Base-by-base conservation (phyloP, 768 basidiomycete species). In the Rhodotorula graminis region DNA sequence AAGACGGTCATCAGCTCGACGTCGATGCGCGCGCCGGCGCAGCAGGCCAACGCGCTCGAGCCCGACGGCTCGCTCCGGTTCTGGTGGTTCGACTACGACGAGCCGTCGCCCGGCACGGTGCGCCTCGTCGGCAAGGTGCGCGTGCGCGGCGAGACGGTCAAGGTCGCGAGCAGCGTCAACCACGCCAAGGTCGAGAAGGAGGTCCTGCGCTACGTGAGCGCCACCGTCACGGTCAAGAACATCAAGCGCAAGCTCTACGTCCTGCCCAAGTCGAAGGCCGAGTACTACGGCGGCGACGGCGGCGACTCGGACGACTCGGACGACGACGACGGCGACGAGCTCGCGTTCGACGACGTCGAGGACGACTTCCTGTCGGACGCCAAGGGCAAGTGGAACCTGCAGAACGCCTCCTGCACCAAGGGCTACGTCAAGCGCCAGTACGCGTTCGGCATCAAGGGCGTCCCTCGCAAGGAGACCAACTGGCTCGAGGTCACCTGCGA, bases 11-110 rank as follows among this genome's bases (percentile, higher is more conserved):
- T 64, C 19, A 84, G 70, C 46, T 62, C 70, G 66, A 74, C 49
- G 59, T 65, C 59, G 56, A 61, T 67, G 59, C 74, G 71, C 62
- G 73, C 65, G 14, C 67, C 52, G 23, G 65, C 68, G 31, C 56
- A 61, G 18, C 65, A 65, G 47, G 71, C 84, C 61, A 78, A 81
- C 55, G 89, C 88, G 0, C 84, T 93, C 4, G 92, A 97, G 78
- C 82, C 86, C 9, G 92, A 96, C 74, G 93, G 92, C 3, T 90
- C 88, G 7, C 82, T 98, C 23, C 86, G 86, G 40, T 93, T 99
- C 84, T 99, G 89, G 84, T 99, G 96, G 96, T 84, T 97, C 31
- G 96, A 99, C 79, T 92, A 92, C 78, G 87, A 94, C 47, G 98
- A 79, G 85, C 87, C 61, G 86, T 90, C 25, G 72, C 68, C 81